Conservation (phyloP, 805 yeast species). For the Saturnispora diversa region DNA sequence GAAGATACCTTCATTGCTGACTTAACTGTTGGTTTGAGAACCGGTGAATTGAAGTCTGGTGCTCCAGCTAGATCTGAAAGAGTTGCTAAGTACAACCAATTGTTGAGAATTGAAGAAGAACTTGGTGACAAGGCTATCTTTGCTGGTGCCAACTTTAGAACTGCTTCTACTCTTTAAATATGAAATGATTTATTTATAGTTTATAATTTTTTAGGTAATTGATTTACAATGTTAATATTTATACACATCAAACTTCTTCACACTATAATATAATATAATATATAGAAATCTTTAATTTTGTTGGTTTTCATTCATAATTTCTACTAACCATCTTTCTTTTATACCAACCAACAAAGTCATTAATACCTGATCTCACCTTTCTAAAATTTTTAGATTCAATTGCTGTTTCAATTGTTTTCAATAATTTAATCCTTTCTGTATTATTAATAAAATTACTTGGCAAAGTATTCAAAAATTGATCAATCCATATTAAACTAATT, state of each 20-base stretch:
- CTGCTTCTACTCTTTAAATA: constrained; percentile 29
- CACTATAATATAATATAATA: too few relatives aligned
- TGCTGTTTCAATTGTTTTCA: constrained; percentile 49
- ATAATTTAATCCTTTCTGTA: constrained; percentile 59
- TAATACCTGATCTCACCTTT: constrained; percentile 60
- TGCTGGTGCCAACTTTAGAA: constrained; percentile 91
- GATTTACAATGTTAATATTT: too few relatives aligned
- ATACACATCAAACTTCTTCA: too few relatives aligned
- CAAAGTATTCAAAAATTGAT: constrained; percentile 42
- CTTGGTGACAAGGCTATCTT: constrained; percentile 94
- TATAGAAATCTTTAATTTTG: background rate
- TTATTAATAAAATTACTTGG: constrained; percentile 57
- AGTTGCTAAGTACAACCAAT: constrained; percentile 97
- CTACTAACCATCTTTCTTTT: constrained; percentile 57
- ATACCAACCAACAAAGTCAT: constrained; percentile 80
- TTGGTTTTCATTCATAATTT: background rate
- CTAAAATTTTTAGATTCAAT: constrained; percentile 62
- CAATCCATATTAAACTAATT: constrained; percentile 50
- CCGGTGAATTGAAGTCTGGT: constrained; percentile 99
- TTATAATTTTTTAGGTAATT: constrained; percentile 4
- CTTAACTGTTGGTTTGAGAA: constrained; percentile 93
- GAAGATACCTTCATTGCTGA: constrained; percentile 99
- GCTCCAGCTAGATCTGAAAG: constrained; percentile 99
- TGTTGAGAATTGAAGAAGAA: constrained; percentile 97
- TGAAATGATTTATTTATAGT: constrained; percentile 1